phyloP scores from a whole-genome alignment of 768 basidiomycete species.

The Mycena crocata region DNA sequence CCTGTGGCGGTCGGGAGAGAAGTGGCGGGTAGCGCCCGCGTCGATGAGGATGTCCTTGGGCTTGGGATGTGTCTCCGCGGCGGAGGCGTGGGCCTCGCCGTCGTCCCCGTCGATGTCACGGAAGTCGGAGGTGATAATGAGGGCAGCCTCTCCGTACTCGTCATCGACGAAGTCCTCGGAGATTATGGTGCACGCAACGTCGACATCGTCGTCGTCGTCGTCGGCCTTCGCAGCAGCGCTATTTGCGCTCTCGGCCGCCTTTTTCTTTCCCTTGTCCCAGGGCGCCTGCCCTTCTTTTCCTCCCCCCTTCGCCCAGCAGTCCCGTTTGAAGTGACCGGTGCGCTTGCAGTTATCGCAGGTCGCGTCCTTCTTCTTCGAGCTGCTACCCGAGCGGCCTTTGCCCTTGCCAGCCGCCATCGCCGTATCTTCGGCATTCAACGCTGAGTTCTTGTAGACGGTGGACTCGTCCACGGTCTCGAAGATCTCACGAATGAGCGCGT shows the following conservation, averaged over 20 bases:
- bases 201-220: constrained; percentile 22
- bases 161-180: neutral
- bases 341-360: constrained; percentile 43
- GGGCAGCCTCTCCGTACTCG: neutral
- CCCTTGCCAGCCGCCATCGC: constrained; percentile 22
- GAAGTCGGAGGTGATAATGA: neutral
- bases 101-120: neutral
- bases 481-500: constrained; percentile 20
- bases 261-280: constrained; percentile 31
- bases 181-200: neutral
- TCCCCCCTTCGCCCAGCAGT: no score
- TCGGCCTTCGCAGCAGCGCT: constrained; percentile 19
- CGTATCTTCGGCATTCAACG: neutral
- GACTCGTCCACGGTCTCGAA: constrained; percentile 18
- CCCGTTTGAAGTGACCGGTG: constrained; percentile 41
- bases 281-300: constrained; percentile 45
- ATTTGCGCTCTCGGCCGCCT: constrained; percentile 25
- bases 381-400: constrained; percentile 1
- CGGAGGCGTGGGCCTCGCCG: neutral
- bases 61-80: neutral
- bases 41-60: constrained; percentile 18
- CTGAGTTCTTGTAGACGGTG: constrained; percentile 1
- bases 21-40: constrained; percentile 20
- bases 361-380: neutral
- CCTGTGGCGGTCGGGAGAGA: constrained; percentile 14